These are phyloP conservation scores for Iris macrosiphon DNA, from an alignment of 106 monocot genomes.

Conservation along the genomic window DNA sequence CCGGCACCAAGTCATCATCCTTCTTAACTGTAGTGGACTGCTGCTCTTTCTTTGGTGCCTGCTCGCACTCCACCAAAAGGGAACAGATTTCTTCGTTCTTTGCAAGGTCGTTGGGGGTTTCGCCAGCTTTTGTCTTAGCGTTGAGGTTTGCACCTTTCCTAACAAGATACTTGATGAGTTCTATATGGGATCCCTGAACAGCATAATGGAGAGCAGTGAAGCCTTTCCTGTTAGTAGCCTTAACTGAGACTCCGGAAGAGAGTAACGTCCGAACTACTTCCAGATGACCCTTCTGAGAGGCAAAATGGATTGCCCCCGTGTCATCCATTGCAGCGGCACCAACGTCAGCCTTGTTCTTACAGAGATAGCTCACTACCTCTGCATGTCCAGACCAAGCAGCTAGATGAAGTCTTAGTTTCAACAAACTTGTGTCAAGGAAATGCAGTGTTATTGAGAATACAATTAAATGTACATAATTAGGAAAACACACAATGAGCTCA, in stretches of 20 bases:
- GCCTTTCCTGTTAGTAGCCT: slow-evolving; percentile 76
- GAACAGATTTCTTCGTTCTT: slow-evolving; percentile 44
- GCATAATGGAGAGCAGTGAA: slow-evolving; percentile 84
- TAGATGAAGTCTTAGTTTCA: slow-evolving; percentile 71
- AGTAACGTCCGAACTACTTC: slow-evolving; percentile 58
- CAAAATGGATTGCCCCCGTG: slow-evolving; percentile 90
- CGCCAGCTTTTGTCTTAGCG: slow-evolving; percentile 69
- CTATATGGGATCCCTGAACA: slow-evolving; percentile 59
- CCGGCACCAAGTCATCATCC: not conserved
- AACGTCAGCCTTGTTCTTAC: slow-evolving; percentile 77
- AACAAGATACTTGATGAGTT: slow-evolving; percentile 68
- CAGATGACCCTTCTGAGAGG: slow-evolving; percentile 83
- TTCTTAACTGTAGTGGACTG: not conserved
- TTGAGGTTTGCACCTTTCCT: slow-evolving; percentile 59
- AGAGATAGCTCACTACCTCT: slow-evolving; percentile 72
- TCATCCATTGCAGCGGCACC: slow-evolving; percentile 94
- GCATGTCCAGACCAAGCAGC: slow-evolving; percentile 93
- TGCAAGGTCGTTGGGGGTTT: slow-evolving; percentile 60
- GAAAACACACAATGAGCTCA: too few species aligned
- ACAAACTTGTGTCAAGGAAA: slow-evolving; percentile 29
- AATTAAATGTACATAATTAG: too few species aligned
- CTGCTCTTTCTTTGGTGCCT: slow-evolving; percentile 19
- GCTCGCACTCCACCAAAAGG: slow-evolving; percentile 34
- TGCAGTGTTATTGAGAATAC: not conserved
- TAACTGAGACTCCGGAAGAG: slow-evolving; percentile 56